Percentiles rank a stretch among this genome's conserved stretches.
These are phyloP conservation scores for Aspergillus wentii DNA, from an alignment of 495 filamentous ascomycete genomes.

Conservation along the genomic window DNA sequence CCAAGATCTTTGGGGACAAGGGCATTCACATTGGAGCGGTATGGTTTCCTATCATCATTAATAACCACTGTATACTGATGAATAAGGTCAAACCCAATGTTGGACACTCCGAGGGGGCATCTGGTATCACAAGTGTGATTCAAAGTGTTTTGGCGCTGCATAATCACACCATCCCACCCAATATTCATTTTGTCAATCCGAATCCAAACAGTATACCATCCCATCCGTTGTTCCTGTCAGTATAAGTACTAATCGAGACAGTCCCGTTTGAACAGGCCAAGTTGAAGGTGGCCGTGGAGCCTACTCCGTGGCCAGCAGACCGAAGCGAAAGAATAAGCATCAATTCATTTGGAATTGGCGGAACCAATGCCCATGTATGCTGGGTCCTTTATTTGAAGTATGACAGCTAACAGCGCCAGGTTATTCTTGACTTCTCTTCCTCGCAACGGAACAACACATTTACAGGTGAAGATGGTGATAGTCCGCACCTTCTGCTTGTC, in stretches of 20 bases:
- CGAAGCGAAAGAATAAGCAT: constrained; percentile 15
- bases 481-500: background rate
- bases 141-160: constrained; percentile 49
- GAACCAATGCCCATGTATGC: constrained; percentile 11
- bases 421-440: background rate
- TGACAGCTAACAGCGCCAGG: background rate
- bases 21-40: constrained; percentile 19
- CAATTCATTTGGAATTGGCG: constrained; percentile 5
- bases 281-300: constrained; percentile 6
- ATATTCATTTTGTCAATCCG: constrained; percentile 16
- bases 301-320: constrained; percentile 6
- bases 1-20: constrained; percentile 10
- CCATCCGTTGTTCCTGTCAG: background rate
- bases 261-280: background rate
- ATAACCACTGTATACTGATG: background rate
- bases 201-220: constrained; percentile 11
- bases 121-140: constrained; percentile 50
- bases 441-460: no score
- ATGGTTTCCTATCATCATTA: background rate
- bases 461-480: no score
- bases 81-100: constrained; percentile 40
- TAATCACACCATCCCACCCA: constrained; percentile 44
- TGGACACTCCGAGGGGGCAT: constrained; percentile 45
- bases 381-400: constrained; percentile 2
- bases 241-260: background rate